These are phyloP conservation scores for Melastoma malabathricum DNA, from an alignment of 345 rosid genomes.

Conservation along the genomic window DNA sequence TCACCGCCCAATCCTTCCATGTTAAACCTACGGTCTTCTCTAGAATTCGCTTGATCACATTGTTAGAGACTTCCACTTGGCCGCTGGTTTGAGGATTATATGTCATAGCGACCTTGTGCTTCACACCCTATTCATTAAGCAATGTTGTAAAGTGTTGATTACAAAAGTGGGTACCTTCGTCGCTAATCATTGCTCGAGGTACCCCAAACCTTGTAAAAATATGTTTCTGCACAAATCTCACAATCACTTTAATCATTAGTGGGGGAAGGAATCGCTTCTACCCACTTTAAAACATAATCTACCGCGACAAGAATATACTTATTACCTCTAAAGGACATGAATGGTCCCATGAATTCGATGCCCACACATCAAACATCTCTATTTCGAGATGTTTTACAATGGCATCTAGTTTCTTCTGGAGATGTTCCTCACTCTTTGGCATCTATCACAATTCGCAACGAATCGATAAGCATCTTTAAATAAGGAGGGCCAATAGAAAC, in stretches of 20 bases:
- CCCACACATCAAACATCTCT: no score
- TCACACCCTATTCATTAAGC: neutral
- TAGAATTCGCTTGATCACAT: no score
- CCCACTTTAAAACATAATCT: neutral
- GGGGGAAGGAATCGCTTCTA: neutral
- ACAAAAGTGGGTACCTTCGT: neutral
- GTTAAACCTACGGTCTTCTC: no score
- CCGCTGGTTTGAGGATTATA: neutral
- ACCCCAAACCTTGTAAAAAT: neutral
- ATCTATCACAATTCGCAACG: no score
- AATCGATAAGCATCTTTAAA: no score
- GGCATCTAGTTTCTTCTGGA: no score
- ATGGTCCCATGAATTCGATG: no score
- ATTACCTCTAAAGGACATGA: neutral
- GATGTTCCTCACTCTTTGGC: neutral
- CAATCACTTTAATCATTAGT: slow-evolving; percentile 2
- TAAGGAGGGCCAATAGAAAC: no score
- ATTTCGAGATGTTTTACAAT: no score
- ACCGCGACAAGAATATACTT: neutral
- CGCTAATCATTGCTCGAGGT: neutral
- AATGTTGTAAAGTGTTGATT: neutral
- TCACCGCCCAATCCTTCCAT: no score
- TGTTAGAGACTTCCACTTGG: neutral
- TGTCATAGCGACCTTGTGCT: neutral
- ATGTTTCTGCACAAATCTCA: neutral